These are phyloP conservation scores for Ogataea ganodermae DNA, from an alignment of 805 yeast species.

Conservation along the genomic window DNA sequence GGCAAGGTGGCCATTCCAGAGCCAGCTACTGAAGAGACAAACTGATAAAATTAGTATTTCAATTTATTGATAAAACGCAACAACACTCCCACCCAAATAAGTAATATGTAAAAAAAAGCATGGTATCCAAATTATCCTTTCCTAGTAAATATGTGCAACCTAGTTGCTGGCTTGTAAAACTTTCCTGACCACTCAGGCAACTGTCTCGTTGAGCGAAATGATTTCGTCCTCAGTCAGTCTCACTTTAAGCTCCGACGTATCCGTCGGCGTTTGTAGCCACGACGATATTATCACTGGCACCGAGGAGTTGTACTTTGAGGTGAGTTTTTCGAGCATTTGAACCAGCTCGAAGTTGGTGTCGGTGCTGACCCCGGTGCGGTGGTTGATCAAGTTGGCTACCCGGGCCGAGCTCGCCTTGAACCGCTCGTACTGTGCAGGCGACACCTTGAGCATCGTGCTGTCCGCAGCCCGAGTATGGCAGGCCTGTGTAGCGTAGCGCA, in stretches of 20 bases:
- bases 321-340: conserved; percentile 23
- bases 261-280: conserved; percentile 16
- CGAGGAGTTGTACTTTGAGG: conserved; percentile 26
- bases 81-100: background rate
- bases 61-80: conserved; percentile 5
- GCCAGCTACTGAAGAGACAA: conserved; percentile 3
- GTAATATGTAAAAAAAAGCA: background rate
- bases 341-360: conserved; percentile 20
- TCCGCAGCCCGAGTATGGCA: background rate
- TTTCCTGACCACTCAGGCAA: no score
- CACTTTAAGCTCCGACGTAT: conserved; percentile 4
- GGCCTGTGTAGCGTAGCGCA: background rate
- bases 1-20: conserved; percentile 30
- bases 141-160: no score
- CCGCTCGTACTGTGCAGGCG: conserved; percentile 30
- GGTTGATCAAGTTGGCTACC: conserved; percentile 17
- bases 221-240: conserved; percentile 21
- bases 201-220: conserved; percentile 19
- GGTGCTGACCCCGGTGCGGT: background rate
- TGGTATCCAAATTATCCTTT: no score
- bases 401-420: conserved; percentile 20
- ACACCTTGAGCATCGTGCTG: conserved; percentile 8
- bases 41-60: background rate
- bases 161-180: no score
- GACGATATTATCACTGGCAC: conserved; percentile 28